Conservation (phyloP, 352 stramenopile species). For the Saprolegnia parasitica region DNA sequence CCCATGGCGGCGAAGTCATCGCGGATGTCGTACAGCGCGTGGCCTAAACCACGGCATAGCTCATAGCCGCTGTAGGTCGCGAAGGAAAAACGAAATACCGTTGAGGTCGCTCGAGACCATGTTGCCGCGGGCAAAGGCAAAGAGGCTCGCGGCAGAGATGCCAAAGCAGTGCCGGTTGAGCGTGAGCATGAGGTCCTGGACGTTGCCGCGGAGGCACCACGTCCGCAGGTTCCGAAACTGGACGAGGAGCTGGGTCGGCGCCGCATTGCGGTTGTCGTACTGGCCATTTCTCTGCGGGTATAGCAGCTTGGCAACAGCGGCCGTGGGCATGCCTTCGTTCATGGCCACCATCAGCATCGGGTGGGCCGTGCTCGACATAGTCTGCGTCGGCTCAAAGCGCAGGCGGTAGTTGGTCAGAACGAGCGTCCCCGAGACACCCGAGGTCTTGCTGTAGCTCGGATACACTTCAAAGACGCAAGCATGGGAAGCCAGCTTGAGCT, state of each 20-base stretch:
- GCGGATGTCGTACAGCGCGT: constrained; percentile 61
- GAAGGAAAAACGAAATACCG: no score
- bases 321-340: constrained; percentile 48
- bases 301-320: constrained; percentile 54
- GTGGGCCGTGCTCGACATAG: constrained; percentile 39
- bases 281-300: constrained; percentile 46
- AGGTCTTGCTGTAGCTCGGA: constrained; percentile 35
- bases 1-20: constrained; percentile 73
- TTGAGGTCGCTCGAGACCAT: not conserved
- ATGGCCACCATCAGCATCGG: constrained; percentile 57
- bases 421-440: constrained; percentile 48
- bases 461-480: constrained; percentile 59
- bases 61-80: not conserved
- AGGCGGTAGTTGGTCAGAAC: constrained; percentile 65
- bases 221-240: constrained; percentile 76
- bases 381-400: constrained; percentile 55
- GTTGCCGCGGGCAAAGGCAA: constrained; percentile 45
- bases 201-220: constrained; percentile 65
- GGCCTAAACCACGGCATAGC: constrained; percentile 33
- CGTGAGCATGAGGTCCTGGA: constrained; percentile 54
- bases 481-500: constrained; percentile 41
- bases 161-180: constrained; percentile 71
- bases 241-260: constrained; percentile 57
- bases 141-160: constrained; percentile 62
- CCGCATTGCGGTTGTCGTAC: constrained; percentile 23